Evolutionary conservation across 371 early-diverging fungal species (phyloP), one percentile per base, ranked within the genome.

Genomic region (Aphelidium insulamus): DNA sequence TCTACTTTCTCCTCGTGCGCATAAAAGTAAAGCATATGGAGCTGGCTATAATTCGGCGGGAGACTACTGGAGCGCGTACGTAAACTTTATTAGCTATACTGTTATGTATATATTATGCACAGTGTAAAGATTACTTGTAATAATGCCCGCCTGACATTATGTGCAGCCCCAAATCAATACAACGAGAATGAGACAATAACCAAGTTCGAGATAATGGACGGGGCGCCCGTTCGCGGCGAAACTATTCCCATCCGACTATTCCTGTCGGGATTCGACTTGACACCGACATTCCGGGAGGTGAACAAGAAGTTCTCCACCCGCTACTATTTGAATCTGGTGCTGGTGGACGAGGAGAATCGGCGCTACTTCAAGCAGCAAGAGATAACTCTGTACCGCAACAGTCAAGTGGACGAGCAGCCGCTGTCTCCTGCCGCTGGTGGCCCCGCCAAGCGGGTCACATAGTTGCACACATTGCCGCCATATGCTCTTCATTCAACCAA

Each of bases 21-120:
- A 94, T 97, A 49, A 94, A 94, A 57, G 86, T 97, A 54, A 92
- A 90, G 46, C 78, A 90, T 40, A 94, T 97, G 94, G 97, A 97
- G 46, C 66, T 97, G 23, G 83, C 87, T 14, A 94, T 97, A 41
- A 85, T 94, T 32, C 70, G 92, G 21, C 64, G 94, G n/a, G 97
- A 97, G 51, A 83, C 88, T 0, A 87, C 91, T 2, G 97, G 94
- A 5, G 74, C 76, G 5, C 31, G 56, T 51, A 37, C 23, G 29
- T 39, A 4, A 23, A 12, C 18, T 2, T 14, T 6, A 32, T 2
- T 3, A 17, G 7, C 19, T 16, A n/a, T n/a, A n/a, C n/a, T n/a
- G n/a, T n/a, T 11, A 20, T 2, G 1, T 19, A 11, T 11, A 33
- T 43, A 14, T 16, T 30, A 26, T 20, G 10, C 9, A 20, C 44